Percentiles rank a stretch among this genome's conserved stretches.
Evolutionary conservation across 345 rosid genomes (phyloP).

Genomic region (Moringa oleifera): DNA sequence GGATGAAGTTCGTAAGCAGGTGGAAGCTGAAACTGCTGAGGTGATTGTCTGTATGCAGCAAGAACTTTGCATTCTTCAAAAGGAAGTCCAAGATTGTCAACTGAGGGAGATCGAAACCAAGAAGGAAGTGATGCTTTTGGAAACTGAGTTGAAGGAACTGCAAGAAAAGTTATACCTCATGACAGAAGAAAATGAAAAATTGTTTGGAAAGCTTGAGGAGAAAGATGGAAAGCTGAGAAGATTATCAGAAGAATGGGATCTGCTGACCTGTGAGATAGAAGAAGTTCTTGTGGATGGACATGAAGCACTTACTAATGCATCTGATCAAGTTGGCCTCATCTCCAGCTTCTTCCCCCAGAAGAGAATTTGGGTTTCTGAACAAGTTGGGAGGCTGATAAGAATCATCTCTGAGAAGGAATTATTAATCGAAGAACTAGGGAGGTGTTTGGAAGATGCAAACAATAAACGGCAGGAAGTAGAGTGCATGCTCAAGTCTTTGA

Average conservation of each 20-base stretch:
- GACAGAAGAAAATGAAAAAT: constrained; percentile 49
- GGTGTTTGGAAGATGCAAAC: constrained; percentile 80
- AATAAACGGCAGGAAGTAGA: constrained; percentile 62
- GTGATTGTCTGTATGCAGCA: constrained; percentile 90
- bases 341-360: constrained; percentile 60
- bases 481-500: constrained; percentile 75
- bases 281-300: constrained; percentile 66
- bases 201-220: constrained; percentile 46
- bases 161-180: constrained; percentile 37
- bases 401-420: constrained; percentile 64
- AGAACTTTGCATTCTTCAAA: constrained; percentile 81
- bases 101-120: constrained; percentile 55
- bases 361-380: constrained; percentile 87
- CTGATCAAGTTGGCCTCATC: constrained; percentile 61
- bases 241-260: constrained; percentile 70
- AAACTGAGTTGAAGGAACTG: constrained; percentile 46
- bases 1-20: constrained; percentile 66
- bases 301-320: constrained; percentile 58
- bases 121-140: constrained; percentile 35
- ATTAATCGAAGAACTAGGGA: constrained; percentile 72
- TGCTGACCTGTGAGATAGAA: constrained; percentile 62
- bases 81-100: constrained; percentile 59
- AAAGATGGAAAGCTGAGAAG: constrained; percentile 53
- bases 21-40: constrained; percentile 89
- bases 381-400: constrained; percentile 60